A percentile compares a stretch with the other conserved stretches of the same genome.
These are phyloP conservation scores for Endotrypanum monterogeii DNA, from an alignment of 208 protist species.

Conservation along the genomic window DNA sequence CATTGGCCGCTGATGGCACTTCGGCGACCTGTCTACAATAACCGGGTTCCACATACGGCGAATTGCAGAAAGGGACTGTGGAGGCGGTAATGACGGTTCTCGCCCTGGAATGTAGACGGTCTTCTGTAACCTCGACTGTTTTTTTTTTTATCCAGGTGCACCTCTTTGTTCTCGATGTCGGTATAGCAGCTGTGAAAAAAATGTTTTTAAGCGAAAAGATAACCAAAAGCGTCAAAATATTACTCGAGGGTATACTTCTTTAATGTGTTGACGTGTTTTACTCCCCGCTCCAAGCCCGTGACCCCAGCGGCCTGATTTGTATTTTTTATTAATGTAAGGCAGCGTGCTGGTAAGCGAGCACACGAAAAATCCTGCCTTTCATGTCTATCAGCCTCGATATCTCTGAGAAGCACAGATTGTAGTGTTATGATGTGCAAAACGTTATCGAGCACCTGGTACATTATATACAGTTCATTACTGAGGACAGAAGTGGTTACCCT, in stretches of 20 bases:
- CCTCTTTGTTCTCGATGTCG: slow-evolving; percentile 38
- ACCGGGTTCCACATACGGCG: slow-evolving; percentile 29
- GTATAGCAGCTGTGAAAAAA: slow-evolving; percentile 40
- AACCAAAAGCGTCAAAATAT: too few relatives aligned
- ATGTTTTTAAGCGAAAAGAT: slow-evolving; percentile 31
- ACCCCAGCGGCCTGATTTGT: slow-evolving; percentile 44
- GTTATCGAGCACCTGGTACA: slow-evolving; percentile 45
- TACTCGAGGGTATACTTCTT: slow-evolving; percentile 33
- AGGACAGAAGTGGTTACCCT: slow-evolving; percentile 39
- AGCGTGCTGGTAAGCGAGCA: slow-evolving; percentile 47
- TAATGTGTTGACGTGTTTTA: slow-evolving; percentile 24
- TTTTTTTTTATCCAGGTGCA: slow-evolving; percentile 60
- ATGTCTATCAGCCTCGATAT: slow-evolving; percentile 41
- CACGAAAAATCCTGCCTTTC: slow-evolving; percentile 57
- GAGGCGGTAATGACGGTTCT: slow-evolving; percentile 25
- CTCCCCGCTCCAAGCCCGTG: slow-evolving; percentile 34
- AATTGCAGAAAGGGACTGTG: slow-evolving; percentile 30
- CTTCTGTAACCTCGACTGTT: slow-evolving; percentile 57
- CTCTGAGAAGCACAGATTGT: slow-evolving; percentile 31
- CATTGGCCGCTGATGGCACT: not conserved
- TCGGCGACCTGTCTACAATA: slow-evolving; percentile 12
- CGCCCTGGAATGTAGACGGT: slow-evolving; percentile 31
- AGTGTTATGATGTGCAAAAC: slow-evolving; percentile 19
- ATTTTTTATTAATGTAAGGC: slow-evolving; percentile 40
- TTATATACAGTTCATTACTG: slow-evolving; percentile 51